phyloP scores from a whole-genome alignment of 768 basidiomycete genomes.

The Calocybe indica region DNA sequence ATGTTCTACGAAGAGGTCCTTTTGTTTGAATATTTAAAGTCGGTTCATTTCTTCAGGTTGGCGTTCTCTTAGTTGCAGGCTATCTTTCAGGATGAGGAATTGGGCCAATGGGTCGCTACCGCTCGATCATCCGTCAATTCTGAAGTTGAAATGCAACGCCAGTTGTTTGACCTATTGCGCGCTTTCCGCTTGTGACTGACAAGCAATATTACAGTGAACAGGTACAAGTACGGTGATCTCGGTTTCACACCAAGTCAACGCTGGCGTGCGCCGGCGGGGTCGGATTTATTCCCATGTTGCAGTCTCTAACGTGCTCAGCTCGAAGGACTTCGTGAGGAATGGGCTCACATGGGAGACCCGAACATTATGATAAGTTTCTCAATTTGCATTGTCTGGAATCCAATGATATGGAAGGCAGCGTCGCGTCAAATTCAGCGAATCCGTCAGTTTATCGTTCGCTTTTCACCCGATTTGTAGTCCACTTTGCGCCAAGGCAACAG shows the following conservation, averaged over 20 bases:
- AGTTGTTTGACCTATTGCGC: no score
- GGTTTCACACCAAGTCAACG: constrained; percentile 1
- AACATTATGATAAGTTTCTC: constrained; percentile 2
- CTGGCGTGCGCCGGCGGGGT: not conserved
- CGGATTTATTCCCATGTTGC: constrained; percentile 8
- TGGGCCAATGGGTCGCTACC: no score
- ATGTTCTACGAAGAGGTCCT: constrained; percentile 9
- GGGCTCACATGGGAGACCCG: constrained; percentile 1
- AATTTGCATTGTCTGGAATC: constrained; percentile 13
- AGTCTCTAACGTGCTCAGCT: constrained; percentile 6
- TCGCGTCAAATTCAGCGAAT: constrained; percentile 6
- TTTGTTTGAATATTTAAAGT: constrained; percentile 1
- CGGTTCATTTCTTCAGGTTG: no score
- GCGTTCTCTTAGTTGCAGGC: no score
- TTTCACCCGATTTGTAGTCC: not conserved
- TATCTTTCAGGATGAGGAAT: no score
- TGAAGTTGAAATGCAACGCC: no score
- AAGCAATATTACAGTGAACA: not conserved
- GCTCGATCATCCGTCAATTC: no score
- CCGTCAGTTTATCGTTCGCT: constrained; percentile 1
- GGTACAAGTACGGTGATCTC: not conserved
- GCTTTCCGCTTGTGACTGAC: no score
- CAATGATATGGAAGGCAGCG: constrained; percentile 10
- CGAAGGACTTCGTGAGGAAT: constrained; percentile 1
- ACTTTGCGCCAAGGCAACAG: not conserved